Conservation (phyloP, 495 filamentous ascomycete species). For the Thermochaetoides thermophila region DNA sequence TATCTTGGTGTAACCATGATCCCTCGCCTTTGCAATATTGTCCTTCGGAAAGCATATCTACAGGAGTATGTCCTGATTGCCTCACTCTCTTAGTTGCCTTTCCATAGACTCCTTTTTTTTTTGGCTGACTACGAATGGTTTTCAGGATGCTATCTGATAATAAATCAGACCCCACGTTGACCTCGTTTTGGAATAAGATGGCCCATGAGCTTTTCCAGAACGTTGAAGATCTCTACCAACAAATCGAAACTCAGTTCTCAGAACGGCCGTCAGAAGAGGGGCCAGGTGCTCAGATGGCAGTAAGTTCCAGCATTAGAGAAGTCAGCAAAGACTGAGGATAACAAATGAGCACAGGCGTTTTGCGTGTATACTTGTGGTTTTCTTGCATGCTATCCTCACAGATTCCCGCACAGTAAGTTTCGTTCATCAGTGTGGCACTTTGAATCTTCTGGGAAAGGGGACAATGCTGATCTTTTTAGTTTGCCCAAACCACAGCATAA, state of each 20-base stretch:
- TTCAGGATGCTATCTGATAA: slow-evolving; percentile 27
- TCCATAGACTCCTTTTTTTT: not conserved
- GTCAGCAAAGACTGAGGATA: not conserved
- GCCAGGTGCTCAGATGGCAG: slow-evolving; percentile 36
- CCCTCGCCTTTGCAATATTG: slow-evolving; percentile 35
- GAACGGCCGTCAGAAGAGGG: slow-evolving; percentile 26
- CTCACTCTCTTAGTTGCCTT: not conserved
- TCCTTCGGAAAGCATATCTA: slow-evolving; percentile 33
- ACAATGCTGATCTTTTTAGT: slow-evolving; percentile 13
- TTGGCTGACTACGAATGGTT: not conserved
- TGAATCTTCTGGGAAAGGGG: not conserved
- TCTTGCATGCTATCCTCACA: slow-evolving; percentile 31
- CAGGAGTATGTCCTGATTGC: slow-evolving; percentile 29
- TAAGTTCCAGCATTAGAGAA: slow-evolving; percentile 10
- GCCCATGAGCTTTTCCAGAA: slow-evolving; percentile 32
- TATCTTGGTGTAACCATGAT: slow-evolving; percentile 36
- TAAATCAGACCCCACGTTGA: slow-evolving; percentile 19
- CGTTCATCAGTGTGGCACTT: not conserved
- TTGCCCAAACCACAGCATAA: slow-evolving; percentile 19
- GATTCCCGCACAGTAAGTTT: slow-evolving; percentile 28
- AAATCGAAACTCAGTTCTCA: slow-evolving; percentile 31
- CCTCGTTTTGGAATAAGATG: slow-evolving; percentile 29
- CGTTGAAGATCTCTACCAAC: slow-evolving; percentile 28
- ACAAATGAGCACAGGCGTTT: slow-evolving; percentile 21
- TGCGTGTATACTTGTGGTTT: slow-evolving; percentile 37